phyloP scores from a whole-genome alignment of 2,329 filamentous ascomycete species.

The Didymosphaeria variabile region DNA sequence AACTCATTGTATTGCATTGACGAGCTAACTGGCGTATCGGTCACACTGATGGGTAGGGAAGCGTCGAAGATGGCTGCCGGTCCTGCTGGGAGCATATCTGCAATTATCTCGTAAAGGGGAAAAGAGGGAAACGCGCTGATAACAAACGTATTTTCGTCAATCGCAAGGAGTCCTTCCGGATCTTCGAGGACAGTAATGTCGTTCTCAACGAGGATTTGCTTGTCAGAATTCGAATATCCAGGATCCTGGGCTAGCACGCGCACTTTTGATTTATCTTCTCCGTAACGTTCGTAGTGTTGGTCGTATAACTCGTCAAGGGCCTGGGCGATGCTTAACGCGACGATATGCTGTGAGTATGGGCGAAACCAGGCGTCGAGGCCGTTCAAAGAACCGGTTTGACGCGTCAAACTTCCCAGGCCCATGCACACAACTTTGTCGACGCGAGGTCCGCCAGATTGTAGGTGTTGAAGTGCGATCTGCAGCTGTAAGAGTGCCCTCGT shows the following conservation, averaged over 20 bases:
- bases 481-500: conserved; percentile 1
- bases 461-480: conserved; percentile 6
- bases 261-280: not conserved
- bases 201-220: conserved; percentile 8
- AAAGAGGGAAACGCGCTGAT: conserved; percentile 14
- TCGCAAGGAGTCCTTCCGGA: conserved; percentile 12
- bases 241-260: conserved; percentile 7
- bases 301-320: conserved; percentile 6
- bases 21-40: not conserved
- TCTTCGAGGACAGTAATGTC: conserved; percentile 10
- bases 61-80: conserved; percentile 13
- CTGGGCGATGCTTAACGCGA: conserved; percentile 10
- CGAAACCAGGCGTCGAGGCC: conserved; percentile 3
- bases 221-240: conserved; percentile 9
- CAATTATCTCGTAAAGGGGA: conserved; percentile 11
- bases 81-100: conserved; percentile 9
- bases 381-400: conserved; percentile 1
- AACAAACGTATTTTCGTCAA: conserved; percentile 3
- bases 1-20: conserved; percentile 12
- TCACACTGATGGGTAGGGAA: conserved; percentile 1
- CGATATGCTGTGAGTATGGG: conserved; percentile 11
- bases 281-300: conserved; percentile 1
- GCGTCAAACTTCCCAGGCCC: conserved; percentile 10
- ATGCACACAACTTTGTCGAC: conserved; percentile 10
- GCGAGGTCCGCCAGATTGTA: conserved; percentile 4